A percentile compares a stretch with the other conserved stretches of the same genome.
Evolutionary conservation across 345 rosid genomes (phyloP).

Genomic region (Murraya paniculata): DNA sequence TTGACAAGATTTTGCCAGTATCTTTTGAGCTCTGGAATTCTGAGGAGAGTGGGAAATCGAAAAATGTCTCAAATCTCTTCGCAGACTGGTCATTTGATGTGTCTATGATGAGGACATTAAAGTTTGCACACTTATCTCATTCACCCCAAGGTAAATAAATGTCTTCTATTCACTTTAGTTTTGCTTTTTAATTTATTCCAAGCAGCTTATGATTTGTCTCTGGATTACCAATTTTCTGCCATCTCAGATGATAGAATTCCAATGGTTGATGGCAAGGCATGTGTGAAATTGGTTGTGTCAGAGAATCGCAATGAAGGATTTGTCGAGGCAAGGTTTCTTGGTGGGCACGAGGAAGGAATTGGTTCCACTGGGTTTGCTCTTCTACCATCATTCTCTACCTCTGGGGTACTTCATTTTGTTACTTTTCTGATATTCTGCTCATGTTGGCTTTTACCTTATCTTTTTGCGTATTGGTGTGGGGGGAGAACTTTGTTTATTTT

Average conservation of each 20-base stretch:
- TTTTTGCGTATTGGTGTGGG: too few species aligned
- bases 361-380: background rate
- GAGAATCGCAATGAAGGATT: slow-evolving; percentile 12
- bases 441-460: too few species aligned
- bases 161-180: background rate
- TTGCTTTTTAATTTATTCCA: background rate
- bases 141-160: slow-evolving; percentile 4
- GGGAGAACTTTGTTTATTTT: too few species aligned
- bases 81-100: slow-evolving; percentile 10
- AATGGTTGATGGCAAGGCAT: background rate
- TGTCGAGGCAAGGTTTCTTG: slow-evolving; percentile 15
- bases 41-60: slow-evolving; percentile 1
- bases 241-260: slow-evolving; percentile 8
- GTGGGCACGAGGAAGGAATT: slow-evolving; percentile 1
- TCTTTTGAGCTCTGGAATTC: slow-evolving; percentile 2
- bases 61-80: slow-evolving; percentile 7
- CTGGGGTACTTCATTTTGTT: background rate
- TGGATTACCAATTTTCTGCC: background rate
- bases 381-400: slow-evolving; percentile 7
- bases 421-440: too few species aligned
- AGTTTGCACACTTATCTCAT: background rate
- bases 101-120: slow-evolving; percentile 11
- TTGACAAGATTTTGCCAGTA: slow-evolving; percentile 8
- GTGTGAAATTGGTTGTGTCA: slow-evolving; percentile 13
- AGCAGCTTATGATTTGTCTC: background rate